These are phyloP conservation scores for Russula brevipes DNA, from an alignment of 768 basidiomycete species.

Conservation along the genomic window DNA sequence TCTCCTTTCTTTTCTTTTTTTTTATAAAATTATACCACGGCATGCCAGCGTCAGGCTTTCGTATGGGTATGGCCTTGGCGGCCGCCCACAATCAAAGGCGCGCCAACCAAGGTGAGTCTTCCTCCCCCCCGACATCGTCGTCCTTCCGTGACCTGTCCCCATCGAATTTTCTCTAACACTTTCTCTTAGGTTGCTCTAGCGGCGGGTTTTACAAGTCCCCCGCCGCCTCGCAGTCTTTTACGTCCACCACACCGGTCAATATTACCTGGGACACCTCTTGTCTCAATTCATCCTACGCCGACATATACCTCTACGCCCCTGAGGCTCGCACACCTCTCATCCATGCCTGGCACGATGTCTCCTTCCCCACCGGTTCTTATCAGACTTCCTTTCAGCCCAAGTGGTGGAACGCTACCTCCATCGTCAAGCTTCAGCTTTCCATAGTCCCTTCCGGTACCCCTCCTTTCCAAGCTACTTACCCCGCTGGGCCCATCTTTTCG, in stretches of 20 bases:
- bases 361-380: conserved; percentile 46
- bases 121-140: neutral
- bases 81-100: conserved; percentile 4
- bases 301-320: conserved; percentile 66
- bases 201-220: conserved; percentile 63
- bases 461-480: conserved; percentile 47
- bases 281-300: conserved; percentile 44
- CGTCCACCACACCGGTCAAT: conserved; percentile 45
- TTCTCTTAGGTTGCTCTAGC: conserved; percentile 42
- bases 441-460: conserved; percentile 50
- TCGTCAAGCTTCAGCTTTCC: conserved; percentile 49
- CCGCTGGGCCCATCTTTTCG: conserved; percentile 65
- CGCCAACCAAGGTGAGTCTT: conserved; percentile 5
- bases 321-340: conserved; percentile 39
- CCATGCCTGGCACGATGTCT: conserved; percentile 54
- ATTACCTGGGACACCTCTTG: conserved; percentile 66
- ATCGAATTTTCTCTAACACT: neutral
- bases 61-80: conserved; percentile 3
- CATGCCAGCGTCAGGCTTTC: conserved; percentile 2
- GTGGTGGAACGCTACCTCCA: conserved; percentile 64
- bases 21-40: neutral
- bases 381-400: conserved; percentile 47
- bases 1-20: conserved; percentile 16
- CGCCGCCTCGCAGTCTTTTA: conserved; percentile 41
- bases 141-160: too few relatives aligned